A percentile compares a stretch with the other conserved stretches of the same genome.
Conservation (phyloP, 306 rosid species). For the Arachis stenosperma region DNA sequence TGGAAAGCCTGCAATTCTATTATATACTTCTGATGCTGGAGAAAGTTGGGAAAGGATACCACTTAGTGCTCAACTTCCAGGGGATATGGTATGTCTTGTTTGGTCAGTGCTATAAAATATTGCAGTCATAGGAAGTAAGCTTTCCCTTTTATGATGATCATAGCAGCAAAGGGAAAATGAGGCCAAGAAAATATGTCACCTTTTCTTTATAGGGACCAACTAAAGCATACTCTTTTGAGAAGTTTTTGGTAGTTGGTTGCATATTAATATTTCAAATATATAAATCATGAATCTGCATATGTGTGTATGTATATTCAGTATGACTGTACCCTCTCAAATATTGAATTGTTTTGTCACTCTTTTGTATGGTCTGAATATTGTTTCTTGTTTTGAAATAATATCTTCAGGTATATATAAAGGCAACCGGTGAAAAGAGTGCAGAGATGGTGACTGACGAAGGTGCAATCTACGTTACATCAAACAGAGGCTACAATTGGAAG, state of each 20-base stretch:
- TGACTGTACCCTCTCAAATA: neutral
- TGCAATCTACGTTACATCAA: constrained; percentile 88
- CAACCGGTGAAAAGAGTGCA: constrained; percentile 89
- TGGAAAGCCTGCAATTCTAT: constrained; percentile 86
- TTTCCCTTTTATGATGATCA: neutral
- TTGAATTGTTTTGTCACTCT: neutral
- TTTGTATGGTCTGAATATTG: neutral
- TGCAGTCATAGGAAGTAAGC: neutral
- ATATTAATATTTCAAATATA: neutral
- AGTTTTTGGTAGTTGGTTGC: neutral
- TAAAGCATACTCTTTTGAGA: neutral
- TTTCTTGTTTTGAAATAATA: constrained; percentile 25
- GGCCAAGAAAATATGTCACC: neutral
- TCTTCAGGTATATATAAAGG: constrained; percentile 87
- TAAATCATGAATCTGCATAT: too few relatives aligned
- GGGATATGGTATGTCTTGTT: constrained; percentile 71
- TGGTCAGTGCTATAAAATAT: neutral
- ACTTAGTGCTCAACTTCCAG: constrained; percentile 87
- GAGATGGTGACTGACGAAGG: constrained; percentile 99
- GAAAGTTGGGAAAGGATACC: constrained; percentile 93
- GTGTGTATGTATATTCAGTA: too few relatives aligned
- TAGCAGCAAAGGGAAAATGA: neutral
- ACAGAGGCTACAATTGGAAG: constrained; percentile 93
- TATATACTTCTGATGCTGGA: constrained; percentile 89
- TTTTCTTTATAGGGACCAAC: neutral